These are phyloP conservation scores for Populus alba DNA, from an alignment of 345 rosid species.

Conservation along the genomic window DNA sequence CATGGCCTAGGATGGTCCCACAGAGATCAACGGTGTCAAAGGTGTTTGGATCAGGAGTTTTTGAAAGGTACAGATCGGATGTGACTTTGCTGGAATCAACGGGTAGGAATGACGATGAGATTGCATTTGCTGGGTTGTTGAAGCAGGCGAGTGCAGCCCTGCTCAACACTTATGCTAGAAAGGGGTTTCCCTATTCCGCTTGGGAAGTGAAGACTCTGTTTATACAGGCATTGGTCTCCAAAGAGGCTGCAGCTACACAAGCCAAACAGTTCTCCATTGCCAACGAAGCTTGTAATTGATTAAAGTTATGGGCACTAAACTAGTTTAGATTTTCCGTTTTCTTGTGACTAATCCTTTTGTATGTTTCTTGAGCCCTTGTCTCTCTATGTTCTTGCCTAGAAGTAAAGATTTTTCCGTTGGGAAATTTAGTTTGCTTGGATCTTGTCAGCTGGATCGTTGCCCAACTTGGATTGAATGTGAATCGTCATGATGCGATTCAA, in stretches of 20 bases:
- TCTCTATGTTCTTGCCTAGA: too few species aligned
- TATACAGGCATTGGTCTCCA: constrained; percentile 62
- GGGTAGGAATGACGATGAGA: constrained; percentile 48
- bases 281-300: constrained; percentile 61
- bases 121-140: constrained; percentile 54
- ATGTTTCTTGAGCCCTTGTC: neutral
- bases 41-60: constrained; percentile 63
- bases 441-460: too few species aligned
- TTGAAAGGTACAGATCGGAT: constrained; percentile 71
- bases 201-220: constrained; percentile 88
- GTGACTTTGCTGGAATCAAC: constrained; percentile 66
- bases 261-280: constrained; percentile 54
- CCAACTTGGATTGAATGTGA: too few species aligned
- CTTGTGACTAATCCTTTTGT: neutral
- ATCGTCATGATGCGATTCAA: too few species aligned
- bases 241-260: constrained; percentile 54
- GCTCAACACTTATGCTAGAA: constrained; percentile 72
- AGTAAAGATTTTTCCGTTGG: too few species aligned
- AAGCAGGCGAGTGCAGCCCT: constrained; percentile 76
- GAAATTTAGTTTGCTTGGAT: too few species aligned
- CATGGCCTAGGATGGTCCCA: constrained; percentile 92
- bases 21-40: constrained; percentile 66
- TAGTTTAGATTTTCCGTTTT: neutral
- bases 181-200: constrained; percentile 47
- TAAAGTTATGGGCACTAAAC: too few species aligned